A percentile compares a stretch with the other conserved stretches of the same genome.
Conservation (phyloP, 2,329 filamentous ascomycete genomes). For the Diaporthe velutina region DNA sequence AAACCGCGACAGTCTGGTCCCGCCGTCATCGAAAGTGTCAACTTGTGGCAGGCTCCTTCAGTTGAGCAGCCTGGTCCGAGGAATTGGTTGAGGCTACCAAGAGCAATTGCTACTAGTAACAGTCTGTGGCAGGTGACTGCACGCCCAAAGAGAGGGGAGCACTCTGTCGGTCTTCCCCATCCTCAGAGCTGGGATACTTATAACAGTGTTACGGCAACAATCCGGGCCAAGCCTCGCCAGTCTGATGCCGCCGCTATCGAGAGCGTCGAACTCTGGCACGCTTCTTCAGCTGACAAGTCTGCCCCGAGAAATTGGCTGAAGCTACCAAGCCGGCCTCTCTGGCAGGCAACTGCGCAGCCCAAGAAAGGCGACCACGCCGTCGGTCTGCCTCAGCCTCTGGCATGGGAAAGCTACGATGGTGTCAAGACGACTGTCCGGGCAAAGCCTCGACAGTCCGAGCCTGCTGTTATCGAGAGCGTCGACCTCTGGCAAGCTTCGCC, state of each 20-base stretch:
- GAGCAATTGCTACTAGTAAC: neutral
- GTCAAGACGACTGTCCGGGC: slow-evolving; percentile 33
- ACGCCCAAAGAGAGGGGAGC: slow-evolving; percentile 14
- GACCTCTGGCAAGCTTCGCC: slow-evolving; percentile 42
- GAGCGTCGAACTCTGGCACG: slow-evolving; percentile 53
- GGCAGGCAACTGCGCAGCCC: slow-evolving; percentile 20
- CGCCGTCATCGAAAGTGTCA: slow-evolving; percentile 51
- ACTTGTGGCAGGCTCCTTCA: slow-evolving; percentile 50
- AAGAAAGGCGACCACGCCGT: slow-evolving; percentile 35
- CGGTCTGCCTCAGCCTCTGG: slow-evolving; percentile 38
- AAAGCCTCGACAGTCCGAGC: slow-evolving; percentile 38
- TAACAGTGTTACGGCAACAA: slow-evolving; percentile 44
- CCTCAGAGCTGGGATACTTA: slow-evolving; percentile 55
- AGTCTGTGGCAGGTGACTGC: slow-evolving; percentile 29
- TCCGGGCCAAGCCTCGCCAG: slow-evolving; percentile 47
- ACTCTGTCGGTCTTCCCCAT: slow-evolving; percentile 51
- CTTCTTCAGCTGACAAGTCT: neutral
- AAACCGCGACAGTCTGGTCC: slow-evolving; percentile 47
- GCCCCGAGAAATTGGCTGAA: slow-evolving; percentile 16
- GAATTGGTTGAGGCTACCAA: slow-evolving; percentile 4
- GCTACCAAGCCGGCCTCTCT: slow-evolving; percentile 21
- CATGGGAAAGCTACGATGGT: slow-evolving; percentile 39
- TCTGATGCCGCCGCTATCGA: slow-evolving; percentile 49
- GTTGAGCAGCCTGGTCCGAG: slow-evolving; percentile 11
- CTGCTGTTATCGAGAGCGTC: slow-evolving; percentile 36